Percentiles rank a stretch among this genome's conserved stretches.
These are phyloP conservation scores for Quercus glauca DNA, from an alignment of 306 rosid genomes.

Conservation along the genomic window DNA sequence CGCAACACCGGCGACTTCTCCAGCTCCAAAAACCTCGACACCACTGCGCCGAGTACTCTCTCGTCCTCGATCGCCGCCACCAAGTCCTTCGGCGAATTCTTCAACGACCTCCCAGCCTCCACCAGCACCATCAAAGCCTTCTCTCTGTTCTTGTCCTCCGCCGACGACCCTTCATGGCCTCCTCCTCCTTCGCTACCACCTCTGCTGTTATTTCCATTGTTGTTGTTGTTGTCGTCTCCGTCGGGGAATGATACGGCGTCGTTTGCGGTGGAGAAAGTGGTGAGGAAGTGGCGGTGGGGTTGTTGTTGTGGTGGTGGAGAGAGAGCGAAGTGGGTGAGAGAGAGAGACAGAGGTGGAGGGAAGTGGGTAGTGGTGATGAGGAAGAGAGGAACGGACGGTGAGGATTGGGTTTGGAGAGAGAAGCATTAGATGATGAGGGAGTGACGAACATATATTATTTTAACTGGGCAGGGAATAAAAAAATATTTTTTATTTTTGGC, in stretches of 20 bases:
- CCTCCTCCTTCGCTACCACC: slow-evolving; percentile 29
- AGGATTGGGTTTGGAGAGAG: slow-evolving; percentile 30
- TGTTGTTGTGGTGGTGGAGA: slow-evolving; percentile 22
- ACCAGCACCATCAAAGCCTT: slow-evolving; percentile 66
- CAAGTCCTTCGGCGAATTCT: slow-evolving; percentile 69
- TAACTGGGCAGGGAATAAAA: no score
- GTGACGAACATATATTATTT: no score
- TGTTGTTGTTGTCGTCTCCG: slow-evolving; percentile 26
- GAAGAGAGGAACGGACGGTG: slow-evolving; percentile 17
- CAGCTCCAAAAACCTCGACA: background rate
- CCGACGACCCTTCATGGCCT: slow-evolving; percentile 29
- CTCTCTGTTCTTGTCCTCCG: slow-evolving; percentile 28
- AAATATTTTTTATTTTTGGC: no score
- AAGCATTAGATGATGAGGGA: no score
- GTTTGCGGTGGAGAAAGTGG: slow-evolving; percentile 15
- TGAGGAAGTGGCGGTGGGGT: background rate
- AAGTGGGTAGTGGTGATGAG: background rate
- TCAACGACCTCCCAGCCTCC: slow-evolving; percentile 64
- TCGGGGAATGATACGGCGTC: background rate
- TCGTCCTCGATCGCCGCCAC: slow-evolving; percentile 71
- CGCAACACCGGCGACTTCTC: no score
- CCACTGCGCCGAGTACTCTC: slow-evolving; percentile 71
- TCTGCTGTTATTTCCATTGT: slow-evolving; percentile 16
- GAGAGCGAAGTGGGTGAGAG: no score
- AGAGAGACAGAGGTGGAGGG: slow-evolving; percentile 22